Evolutionary conservation across 495 filamentous ascomycete genomes (phyloP), one percentile per base, ranked within the genome.

Genomic region (Penicillium egyptiacum): DNA sequence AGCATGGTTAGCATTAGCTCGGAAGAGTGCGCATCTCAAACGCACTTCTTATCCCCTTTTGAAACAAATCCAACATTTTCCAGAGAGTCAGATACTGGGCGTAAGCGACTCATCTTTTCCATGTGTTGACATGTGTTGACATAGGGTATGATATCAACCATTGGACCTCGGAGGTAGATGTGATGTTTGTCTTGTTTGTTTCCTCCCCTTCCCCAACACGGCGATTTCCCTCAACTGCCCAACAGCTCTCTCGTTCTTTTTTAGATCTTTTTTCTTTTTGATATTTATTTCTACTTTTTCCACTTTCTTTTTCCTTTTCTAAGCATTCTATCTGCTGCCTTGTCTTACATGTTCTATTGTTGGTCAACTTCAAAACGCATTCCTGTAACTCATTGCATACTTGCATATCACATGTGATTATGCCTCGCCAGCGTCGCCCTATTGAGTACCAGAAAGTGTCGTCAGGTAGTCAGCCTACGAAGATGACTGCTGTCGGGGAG

Each of bases 21-120:
- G 23, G 30, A n/a, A 2, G 17, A 50, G 22, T 41, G 37, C 17
- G 5, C 4, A 51, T 35, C 1, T 37, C n/a, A 10, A 49, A 55
- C 78, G 50, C 71, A 86, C 85, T 85, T 85, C 44, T 70, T 88
- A 67, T 97, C 92, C 11, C 92, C 92, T 65, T 96, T 96, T 0
- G 91, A 96, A 17, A 89, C 89, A 59, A 95, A 79, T 3, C 92
- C 92, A 55, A 91, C 87, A 39, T 75, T 76, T 56, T 91, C 88
- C 30, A 96, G 76, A 14, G 88, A 82, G 68, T 96, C 92, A 22
- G 83, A 78, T 46, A 84, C 80, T 5, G 88, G 83, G 69, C 87
- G 91, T 50, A 96, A 73, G 51, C 92, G 85, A 60, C 83, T 86
- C 77, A 85, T 68, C 17, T 62, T 59, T 50, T 47, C 55, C 22